Conservation (phyloP, 2,329 filamentous ascomycete genomes). For the Curvularia hawaiiensis region DNA sequence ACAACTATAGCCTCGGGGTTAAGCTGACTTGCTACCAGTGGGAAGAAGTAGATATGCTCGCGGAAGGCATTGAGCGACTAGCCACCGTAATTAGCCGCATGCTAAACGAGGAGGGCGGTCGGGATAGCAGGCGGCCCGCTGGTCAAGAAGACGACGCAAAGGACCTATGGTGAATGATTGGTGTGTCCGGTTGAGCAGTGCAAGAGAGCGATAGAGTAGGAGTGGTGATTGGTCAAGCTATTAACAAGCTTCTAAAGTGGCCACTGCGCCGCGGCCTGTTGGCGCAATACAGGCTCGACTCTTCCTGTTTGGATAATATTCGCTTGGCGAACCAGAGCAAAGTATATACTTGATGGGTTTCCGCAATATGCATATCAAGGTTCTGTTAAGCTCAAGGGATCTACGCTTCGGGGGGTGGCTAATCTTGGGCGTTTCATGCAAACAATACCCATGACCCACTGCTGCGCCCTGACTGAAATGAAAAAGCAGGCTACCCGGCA, state of each 20-base stretch:
- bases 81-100: slow-evolving; percentile 55
- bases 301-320: not conserved
- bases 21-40: slow-evolving; percentile 41
- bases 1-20: not conserved
- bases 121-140: slow-evolving; percentile 15
- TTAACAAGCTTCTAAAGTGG: not conserved
- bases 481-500: slow-evolving; percentile 14
- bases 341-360: slow-evolving; percentile 13
- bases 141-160: slow-evolving; percentile 29
- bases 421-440: slow-evolving; percentile 16
- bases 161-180: slow-evolving; percentile 40
- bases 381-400: slow-evolving; percentile 30
- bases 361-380: slow-evolving; percentile 15
- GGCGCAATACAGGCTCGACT: not conserved
- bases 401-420: slow-evolving; percentile 4
- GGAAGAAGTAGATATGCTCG: slow-evolving; percentile 69
- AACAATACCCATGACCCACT: slow-evolving; percentile 18
- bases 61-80: slow-evolving; percentile 70
- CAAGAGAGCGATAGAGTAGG: not conserved
- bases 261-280: not conserved
- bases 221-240: not conserved
- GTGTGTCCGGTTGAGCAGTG: not conserved
- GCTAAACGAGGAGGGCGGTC: slow-evolving; percentile 36
- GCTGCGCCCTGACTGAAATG: slow-evolving; percentile 15
- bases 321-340: not conserved